Evolutionary conservation across 352 stramenopile genomes (phyloP).

Genomic region (Phytopythium montanum): DNA sequence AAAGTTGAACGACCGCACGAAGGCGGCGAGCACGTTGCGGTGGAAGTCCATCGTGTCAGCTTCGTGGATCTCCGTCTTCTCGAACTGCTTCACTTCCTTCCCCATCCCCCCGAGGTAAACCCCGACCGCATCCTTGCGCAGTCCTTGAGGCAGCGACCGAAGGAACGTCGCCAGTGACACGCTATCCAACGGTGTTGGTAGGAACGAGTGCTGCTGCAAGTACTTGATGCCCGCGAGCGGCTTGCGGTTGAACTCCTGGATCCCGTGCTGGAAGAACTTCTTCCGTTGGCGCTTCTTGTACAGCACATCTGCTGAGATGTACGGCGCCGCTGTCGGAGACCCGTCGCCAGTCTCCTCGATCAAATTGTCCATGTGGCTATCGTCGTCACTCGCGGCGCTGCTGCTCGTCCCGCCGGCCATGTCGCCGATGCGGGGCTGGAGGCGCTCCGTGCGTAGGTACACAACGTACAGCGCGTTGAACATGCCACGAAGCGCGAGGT

Average conservation of each 20-base stretch:
- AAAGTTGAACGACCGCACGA: constrained; percentile 83
- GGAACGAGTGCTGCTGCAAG: constrained; percentile 69
- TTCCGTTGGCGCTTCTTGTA: constrained; percentile 71
- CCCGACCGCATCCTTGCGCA: constrained; percentile 82
- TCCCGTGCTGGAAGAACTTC: constrained; percentile 82
- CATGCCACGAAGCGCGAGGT: constrained; percentile 61
- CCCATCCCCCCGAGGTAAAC: constrained; percentile 84
- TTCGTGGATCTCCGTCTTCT: constrained; percentile 70
- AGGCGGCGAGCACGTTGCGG: constrained; percentile 59
- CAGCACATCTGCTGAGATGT: constrained; percentile 44
- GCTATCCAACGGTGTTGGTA: constrained; percentile 75
- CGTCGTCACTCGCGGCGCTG: constrained; percentile 19
- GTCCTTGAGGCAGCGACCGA: constrained; percentile 69
- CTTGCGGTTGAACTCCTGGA: constrained; percentile 95
- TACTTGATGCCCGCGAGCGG: constrained; percentile 88
- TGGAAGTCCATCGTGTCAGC: constrained; percentile 87
- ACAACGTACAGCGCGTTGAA: constrained; percentile 80
- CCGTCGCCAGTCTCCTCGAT: constrained; percentile 14
- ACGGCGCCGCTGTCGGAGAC: constrained; percentile 6
- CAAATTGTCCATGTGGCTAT: constrained; percentile 24
- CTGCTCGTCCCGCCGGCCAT: constrained; percentile 13
- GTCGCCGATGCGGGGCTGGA: constrained; percentile 19
- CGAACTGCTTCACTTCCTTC: constrained; percentile 73
- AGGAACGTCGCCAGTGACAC: constrained; percentile 84
- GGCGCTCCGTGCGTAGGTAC: constrained; percentile 45